Evolutionary conservation across 1,139 yeast species (phyloP).

Genomic region (Taphrina betulina): DNA sequence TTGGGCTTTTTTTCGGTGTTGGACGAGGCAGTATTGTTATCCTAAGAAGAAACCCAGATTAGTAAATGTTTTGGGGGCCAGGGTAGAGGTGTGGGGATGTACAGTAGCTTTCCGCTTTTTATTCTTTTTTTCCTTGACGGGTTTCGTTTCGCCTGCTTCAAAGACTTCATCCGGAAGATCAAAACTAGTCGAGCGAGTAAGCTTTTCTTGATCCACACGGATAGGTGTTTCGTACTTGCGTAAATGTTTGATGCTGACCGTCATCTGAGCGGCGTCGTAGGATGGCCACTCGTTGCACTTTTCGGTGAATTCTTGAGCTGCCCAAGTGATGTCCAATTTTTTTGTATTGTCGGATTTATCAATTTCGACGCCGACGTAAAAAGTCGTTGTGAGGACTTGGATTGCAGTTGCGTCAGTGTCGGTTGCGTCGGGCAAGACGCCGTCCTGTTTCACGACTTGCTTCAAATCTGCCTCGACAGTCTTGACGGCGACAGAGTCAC

Average conservation of each 20-base stretch:
- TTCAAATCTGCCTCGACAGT: conserved; percentile 49
- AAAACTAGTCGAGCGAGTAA: conserved; percentile 45
- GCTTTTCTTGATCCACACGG: not conserved
- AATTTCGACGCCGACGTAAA: conserved; percentile 77
- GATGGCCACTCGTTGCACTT: conserved; percentile 71
- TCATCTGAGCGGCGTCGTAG: conserved; percentile 61
- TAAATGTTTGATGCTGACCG: conserved; percentile 68
- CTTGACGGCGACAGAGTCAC: conserved; percentile 52
- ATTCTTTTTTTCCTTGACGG: conserved; percentile 28
- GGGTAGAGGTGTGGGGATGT: too few relatives aligned
- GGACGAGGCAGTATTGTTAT: too few relatives aligned
- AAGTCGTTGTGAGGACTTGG: conserved; percentile 63
- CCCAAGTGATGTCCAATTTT: conserved; percentile 81
- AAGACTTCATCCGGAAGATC: conserved; percentile 86
- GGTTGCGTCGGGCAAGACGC: conserved; percentile 39
- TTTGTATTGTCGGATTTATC: conserved; percentile 50
- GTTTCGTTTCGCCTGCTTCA: conserved; percentile 66
- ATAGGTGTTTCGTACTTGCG: conserved; percentile 56
- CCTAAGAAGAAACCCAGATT: too few relatives aligned
- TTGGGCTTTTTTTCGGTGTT: too few relatives aligned
- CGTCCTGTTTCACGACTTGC: conserved; percentile 43
- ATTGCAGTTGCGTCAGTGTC: conserved; percentile 43
- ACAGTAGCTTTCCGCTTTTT: conserved; percentile 28
- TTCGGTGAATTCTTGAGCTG: conserved; percentile 83
- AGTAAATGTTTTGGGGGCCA: too few relatives aligned